phyloP scores from a whole-genome alignment of 441 rosid genomes.

The Hura crepitans region DNA sequence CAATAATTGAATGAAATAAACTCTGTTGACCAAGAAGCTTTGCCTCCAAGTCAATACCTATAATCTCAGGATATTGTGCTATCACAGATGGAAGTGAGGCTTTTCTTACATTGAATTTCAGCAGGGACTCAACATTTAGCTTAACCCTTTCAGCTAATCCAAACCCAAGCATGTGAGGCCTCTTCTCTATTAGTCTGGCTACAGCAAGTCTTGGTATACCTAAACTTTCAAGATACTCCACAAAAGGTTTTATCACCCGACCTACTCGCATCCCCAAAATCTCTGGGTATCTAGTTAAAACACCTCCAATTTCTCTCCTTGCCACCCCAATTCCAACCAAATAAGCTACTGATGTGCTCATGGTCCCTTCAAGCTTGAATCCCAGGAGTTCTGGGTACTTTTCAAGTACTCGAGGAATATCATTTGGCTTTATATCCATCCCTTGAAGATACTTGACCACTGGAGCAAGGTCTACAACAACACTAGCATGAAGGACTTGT shows the following conservation, averaged over 20 bases:
- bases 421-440: conserved; percentile 72
- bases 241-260: conserved; percentile 78
- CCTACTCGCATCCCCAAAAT: conserved; percentile 89
- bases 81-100: conserved; percentile 59
- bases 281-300: conserved; percentile 75
- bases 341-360: conserved; percentile 96
- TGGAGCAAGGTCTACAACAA: conserved; percentile 87
- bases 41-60: conserved; percentile 60
- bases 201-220: conserved; percentile 77
- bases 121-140: conserved; percentile 56
- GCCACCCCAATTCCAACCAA: conserved; percentile 86
- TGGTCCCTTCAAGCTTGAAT: conserved; percentile 94
- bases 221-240: conserved; percentile 71
- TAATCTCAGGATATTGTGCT: conserved; percentile 85
- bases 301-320: conserved; percentile 80
- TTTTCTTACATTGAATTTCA: conserved; percentile 58
- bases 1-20: conserved; percentile 51
- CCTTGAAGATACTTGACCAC: conserved; percentile 93
- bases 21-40: conserved; percentile 56
- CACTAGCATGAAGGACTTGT: conserved; percentile 87
- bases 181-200: conserved; percentile 86
- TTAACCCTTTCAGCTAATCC: conserved; percentile 57
- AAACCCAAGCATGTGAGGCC: conserved; percentile 78
- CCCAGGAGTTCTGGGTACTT: conserved; percentile 86
- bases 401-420: conserved; percentile 84